Base-by-base conservation (phyloP, 352 stramenopile species). In the Globisporangium echinulatum region DNA sequence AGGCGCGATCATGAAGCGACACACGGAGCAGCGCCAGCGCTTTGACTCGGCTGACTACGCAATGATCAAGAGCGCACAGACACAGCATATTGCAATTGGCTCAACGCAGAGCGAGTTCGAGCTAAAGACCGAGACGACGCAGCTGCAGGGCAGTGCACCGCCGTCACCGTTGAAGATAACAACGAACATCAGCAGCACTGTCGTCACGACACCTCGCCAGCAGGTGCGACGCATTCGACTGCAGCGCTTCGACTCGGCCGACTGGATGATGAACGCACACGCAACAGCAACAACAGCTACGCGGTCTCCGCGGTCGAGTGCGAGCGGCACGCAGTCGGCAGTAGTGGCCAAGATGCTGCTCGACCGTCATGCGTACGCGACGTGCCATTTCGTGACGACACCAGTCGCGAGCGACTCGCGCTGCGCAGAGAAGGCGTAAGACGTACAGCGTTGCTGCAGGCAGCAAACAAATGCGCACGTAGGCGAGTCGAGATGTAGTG, bases 1-100 rank as follows among this genome's bases (percentile, higher is more conserved):
- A 33, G 71, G 46, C 36, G 68, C 64, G 17, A 74, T 88, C 54
- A 66, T 90, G 54, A 74, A 82, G 58, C 80, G 80, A 6, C 77
- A 79, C 52, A 51, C 56, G 9, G 63, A 71, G 47, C 67, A 82
- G 47, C 80, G 80, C 46, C 77, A 90, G 66, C 81, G 81, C 38
- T 90, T 90, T 58, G 81, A 90, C 59, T 90, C 81, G 55, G 81
- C 81, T 7, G 81, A 90, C 58, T 86, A 82, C 58, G 76, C 70
- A 38, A 79, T 90, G 64, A 61, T 67, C n/a, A 59, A 70, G 9
- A 64, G 59, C 9, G 44, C 65, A 59, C 4, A 17, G 33, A 4
- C n/a, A 8, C 7, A 48, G 7, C 25, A 52, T 6, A 47, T 64
- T 25, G n/a, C 4, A 6, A 38, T 48, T 33, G 25, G 2, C 25